phyloP scores from a whole-genome alignment of 163 green algal genomes.

The Volvox carteri region DNA sequence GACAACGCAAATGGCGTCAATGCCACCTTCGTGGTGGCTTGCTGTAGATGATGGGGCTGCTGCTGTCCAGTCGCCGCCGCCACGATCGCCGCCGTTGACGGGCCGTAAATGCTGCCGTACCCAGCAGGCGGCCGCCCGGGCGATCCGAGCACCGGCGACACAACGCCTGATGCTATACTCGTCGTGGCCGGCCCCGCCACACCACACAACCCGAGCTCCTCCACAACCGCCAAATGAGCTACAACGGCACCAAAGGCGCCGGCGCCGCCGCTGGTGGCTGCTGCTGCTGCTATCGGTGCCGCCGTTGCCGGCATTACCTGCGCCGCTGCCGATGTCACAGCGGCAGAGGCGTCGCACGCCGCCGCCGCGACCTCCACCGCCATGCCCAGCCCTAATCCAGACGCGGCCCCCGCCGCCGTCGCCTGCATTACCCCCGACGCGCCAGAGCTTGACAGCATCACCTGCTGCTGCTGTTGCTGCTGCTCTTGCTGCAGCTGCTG shows the following conservation, averaged over 20 bases:
- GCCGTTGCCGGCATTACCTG: background rate
- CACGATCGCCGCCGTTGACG: background rate
- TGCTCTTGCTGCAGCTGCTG: background rate
- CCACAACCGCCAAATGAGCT: background rate
- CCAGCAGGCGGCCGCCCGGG: background rate
- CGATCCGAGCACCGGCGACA: constrained; percentile 17
- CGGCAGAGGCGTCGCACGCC: background rate
- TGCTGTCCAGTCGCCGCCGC: background rate
- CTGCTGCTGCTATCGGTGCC: no score
- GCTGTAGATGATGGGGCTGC: background rate
- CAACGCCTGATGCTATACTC: background rate
- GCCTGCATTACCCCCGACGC: no score
- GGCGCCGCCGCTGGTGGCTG: background rate
- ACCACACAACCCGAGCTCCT: background rate
- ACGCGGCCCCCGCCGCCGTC: no score
- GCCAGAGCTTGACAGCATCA: background rate
- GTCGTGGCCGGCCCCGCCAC: background rate
- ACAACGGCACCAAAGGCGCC: background rate
- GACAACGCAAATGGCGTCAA: constrained; percentile 42
- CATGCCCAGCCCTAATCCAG: no score
- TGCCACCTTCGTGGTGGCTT: background rate
- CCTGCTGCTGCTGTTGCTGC: background rate
- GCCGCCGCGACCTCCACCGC: background rate
- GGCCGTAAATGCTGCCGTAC: background rate
- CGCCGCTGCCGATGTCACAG: background rate